Base-by-base conservation (phyloP, 2,329 filamentous ascomycete species). In the Penicillium verrucosum region DNA sequence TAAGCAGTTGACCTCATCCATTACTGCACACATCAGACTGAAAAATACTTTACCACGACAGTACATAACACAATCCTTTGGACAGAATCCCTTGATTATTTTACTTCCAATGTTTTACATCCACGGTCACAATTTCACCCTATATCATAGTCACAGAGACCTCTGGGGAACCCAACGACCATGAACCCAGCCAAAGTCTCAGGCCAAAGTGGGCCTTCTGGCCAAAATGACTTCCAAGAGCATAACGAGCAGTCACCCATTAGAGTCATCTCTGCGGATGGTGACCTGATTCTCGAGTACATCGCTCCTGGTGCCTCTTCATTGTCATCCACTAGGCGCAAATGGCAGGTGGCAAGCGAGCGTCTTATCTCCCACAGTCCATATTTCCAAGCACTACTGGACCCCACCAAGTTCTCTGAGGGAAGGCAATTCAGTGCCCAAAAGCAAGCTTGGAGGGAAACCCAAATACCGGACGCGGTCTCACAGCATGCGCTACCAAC, bases 321-420 rank as follows among this genome's bases (percentile, higher is more conserved):
- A 27, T 45, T 59, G 16, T 40, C 54, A 18, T 49, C 41, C 21
- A 47, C 25, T 11, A 60, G 30, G 16, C 57, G 66, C 56, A 60
- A 62, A 25, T 77, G 75, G 68, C 68, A 68, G 51, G 70, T 77
- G 11, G 68, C 66, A 38, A 75, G 69, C 47, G 56, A 65, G 5
- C 60, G 60, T 37, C 62, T 78, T 14, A 68, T 61, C 23, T 45
- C 58, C 21, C 69, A 70, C 7, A 77, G 74, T 46, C 67, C 68
- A 5, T 78, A 78, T 42, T 78, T 78, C 49, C 58, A 67, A 21
- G 72, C 68, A 21, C 62, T 78, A 12, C 61, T 78, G 16, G 75
- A 78, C 36, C 71, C 74, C 2, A 62, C 69, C 14, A 78, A 78
- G 52, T 78, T 78, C 52, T 67, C 66, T 2, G 76, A 78, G 57